phyloP scores from a whole-genome alignment of 345 rosid species.

The Lagerstroemia speciosa region DNA sequence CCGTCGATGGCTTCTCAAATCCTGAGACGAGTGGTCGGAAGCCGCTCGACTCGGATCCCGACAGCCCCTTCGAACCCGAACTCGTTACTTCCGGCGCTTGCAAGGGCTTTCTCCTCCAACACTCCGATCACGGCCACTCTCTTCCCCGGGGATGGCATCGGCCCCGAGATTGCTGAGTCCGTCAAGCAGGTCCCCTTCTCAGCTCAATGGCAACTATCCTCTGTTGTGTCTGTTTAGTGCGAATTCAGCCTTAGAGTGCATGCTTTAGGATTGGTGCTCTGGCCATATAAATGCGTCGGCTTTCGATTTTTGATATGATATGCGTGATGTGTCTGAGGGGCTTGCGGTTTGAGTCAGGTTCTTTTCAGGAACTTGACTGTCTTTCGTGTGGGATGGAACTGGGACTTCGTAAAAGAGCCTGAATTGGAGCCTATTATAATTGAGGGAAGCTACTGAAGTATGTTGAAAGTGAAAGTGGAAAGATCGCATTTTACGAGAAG shows the following conservation, averaged over 20 bases:
- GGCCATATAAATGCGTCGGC: neutral
- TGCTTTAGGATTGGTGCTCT: neutral
- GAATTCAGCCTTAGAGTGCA: neutral
- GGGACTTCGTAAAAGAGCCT: too few species aligned
- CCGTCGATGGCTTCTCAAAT: conserved; percentile 32
- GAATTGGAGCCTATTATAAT: neutral
- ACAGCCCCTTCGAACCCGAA: conserved; percentile 9
- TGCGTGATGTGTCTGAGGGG: neutral
- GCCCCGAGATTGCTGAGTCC: conserved; percentile 98
- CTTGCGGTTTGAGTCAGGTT: too few species aligned
- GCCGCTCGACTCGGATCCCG: conserved; percentile 33
- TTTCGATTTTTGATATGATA: neutral
- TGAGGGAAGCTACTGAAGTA: neutral
- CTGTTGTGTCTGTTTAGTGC: neutral
- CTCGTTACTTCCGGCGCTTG: conserved; percentile 15
- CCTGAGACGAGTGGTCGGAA: conserved; percentile 37
- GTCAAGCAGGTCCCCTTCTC: conserved; percentile 57
- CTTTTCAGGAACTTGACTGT: too few species aligned
- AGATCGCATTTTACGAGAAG: neutral
- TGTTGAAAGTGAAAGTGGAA: neutral
- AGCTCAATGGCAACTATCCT: neutral
- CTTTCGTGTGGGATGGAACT: too few species aligned
- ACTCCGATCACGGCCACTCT: conserved; percentile 77
- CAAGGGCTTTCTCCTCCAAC: conserved; percentile 54
- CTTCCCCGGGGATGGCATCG: conserved; percentile 98